These are phyloP conservation scores for Achlya hypogyna DNA, from an alignment of 352 stramenopile species.

Conservation along the genomic window DNA sequence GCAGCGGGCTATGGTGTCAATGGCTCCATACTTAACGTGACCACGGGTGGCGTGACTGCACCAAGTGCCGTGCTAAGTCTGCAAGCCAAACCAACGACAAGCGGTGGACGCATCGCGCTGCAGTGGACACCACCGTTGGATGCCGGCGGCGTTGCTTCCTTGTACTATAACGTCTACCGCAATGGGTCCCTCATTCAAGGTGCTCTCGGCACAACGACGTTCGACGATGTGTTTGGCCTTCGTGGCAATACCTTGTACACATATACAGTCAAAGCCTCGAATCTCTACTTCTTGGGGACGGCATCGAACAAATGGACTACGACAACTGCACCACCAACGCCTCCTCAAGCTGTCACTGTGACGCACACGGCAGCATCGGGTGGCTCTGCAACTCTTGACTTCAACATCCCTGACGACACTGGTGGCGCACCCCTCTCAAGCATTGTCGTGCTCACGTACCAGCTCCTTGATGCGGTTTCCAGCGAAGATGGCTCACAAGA, in stretches of 20 bases:
- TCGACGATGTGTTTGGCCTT: neutral
- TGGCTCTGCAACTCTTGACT: too few species aligned
- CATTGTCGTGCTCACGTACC: too few species aligned
- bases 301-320: neutral
- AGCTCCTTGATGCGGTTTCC: too few species aligned
- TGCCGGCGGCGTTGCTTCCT: neutral
- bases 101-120: neutral
- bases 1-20: neutral
- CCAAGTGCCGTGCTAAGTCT: neutral
- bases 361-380: too few species aligned
- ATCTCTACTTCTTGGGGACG: neutral
- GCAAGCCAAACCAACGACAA: neutral
- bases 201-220: neutral
- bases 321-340: neutral
- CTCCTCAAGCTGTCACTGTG: neutral
- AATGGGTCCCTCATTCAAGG: neutral
- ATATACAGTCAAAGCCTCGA: neutral
- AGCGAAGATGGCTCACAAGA: too few species aligned
- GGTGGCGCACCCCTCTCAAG: too few species aligned
- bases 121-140: neutral
- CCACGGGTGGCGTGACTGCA: neutral
- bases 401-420: too few species aligned
- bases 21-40: neutral
- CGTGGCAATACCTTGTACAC: neutral
- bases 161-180: neutral